A percentile compares a stretch with the other conserved stretches of the same genome.
These are phyloP conservation scores for Plectosphaerella plurivora DNA, from an alignment of 2,329 filamentous ascomycete genomes.

Conservation along the genomic window DNA sequence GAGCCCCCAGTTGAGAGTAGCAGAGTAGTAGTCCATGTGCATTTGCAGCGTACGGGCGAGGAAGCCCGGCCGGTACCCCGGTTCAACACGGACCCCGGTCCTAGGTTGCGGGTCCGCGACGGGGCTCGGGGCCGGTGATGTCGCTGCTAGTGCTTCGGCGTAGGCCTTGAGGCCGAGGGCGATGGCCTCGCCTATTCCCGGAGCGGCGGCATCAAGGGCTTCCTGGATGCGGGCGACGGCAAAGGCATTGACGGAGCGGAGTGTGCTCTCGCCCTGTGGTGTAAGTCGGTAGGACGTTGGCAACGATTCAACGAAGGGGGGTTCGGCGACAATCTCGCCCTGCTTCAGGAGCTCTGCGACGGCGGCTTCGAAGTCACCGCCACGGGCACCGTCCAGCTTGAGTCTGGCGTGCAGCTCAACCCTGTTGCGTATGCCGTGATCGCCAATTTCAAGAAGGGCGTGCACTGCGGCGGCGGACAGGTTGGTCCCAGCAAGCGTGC, in stretches of 20 bases:
- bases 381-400: slow-evolving; percentile 9
- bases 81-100: slow-evolving; percentile 10
- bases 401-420: slow-evolving; percentile 14
- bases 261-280: slow-evolving; percentile 8
- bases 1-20: slow-evolving; percentile 14
- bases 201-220: slow-evolving; percentile 12
- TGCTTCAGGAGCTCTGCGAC: slow-evolving; percentile 10
- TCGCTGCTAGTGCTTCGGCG: slow-evolving; percentile 8
- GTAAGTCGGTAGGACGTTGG: slow-evolving; percentile 9
- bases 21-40: slow-evolving; percentile 19
- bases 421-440: slow-evolving; percentile 7
- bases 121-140: not conserved
- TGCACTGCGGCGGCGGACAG: slow-evolving; percentile 16
- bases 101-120: not conserved
- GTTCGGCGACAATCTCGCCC: slow-evolving; percentile 7
- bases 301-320: not conserved
- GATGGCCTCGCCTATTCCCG: slow-evolving; percentile 7
- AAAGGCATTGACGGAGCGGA: slow-evolving; percentile 13
- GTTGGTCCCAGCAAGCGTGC: slow-evolving; percentile 11
- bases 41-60: slow-evolving; percentile 21
- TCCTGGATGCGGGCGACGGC: slow-evolving; percentile 14
- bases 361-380: slow-evolving; percentile 3
- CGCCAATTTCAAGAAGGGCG: slow-evolving; percentile 18
- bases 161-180: slow-evolving; percentile 13
- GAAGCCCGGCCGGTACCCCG: slow-evolving; percentile 21